Conservation (phyloP, 2,329 filamentous ascomycete genomes). For the Verticillium klebahnii region DNA sequence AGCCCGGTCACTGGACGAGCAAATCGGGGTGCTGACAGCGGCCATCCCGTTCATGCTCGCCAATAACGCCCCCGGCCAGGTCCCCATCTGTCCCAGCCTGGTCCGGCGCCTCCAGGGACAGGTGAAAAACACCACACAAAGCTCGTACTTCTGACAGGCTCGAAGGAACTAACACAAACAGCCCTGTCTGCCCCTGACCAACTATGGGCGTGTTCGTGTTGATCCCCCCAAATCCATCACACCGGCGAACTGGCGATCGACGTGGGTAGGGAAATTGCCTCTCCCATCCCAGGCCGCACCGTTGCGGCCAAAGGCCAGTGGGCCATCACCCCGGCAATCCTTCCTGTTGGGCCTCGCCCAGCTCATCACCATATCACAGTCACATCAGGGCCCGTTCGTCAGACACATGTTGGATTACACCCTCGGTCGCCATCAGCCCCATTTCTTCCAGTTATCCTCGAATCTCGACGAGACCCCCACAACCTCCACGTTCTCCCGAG, state of each 20-base stretch:
- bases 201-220: not conserved
- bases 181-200: not conserved
- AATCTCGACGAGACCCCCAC: not conserved
- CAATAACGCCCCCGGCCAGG: not conserved
- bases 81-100: not conserved
- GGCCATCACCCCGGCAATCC: not conserved
- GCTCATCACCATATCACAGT: constrained; percentile 2
- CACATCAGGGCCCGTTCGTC: not conserved
- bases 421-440: not conserved
- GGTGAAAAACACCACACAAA: not conserved
- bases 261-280: constrained; percentile 1
- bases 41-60: not conserved
- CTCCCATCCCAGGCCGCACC: not conserved
- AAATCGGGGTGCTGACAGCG: not conserved
- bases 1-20: not conserved
- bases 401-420: not conserved
- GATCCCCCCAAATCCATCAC: not conserved
- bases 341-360: constrained; percentile 1
- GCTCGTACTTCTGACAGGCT: not conserved
- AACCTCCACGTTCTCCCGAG: not conserved
- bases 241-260: not conserved
- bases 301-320: not conserved
- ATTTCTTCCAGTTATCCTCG: not conserved
- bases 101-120: not conserved
- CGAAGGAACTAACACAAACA: not conserved